Evolutionary conservation across 192 early-diverging fungal species (phyloP), one percentile per base, ranked within the genome.

Genomic region (Gigaspora rosea): DNA sequence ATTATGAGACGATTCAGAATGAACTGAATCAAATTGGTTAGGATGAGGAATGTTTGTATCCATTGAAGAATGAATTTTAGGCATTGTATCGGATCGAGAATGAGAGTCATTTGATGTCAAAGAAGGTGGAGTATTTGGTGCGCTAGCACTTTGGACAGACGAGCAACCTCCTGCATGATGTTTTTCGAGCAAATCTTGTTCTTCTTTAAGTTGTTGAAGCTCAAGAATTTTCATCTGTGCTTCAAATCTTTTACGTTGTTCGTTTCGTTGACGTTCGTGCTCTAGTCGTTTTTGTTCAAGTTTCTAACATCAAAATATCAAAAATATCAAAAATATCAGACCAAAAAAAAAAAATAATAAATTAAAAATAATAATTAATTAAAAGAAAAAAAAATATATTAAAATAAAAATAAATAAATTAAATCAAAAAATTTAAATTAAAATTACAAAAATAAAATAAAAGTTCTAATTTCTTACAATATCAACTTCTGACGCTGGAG

Each of bases 181-280:
- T 65, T 82, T 56, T 41, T 78, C 64, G 76, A 85, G 65, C 69
- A 87, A 79, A 8, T 82, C 86, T 67, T 81, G 79, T 35, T 87
- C 83, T 76, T 87, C 86, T 70, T 78, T 77, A 12, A 79, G 54
- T 48, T 87, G 86, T 63, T 82, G 83, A 62, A 83, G 75, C 46
- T 87, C 82, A 63, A 87, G 63, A 8, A 81, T 82, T 22, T 85
- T 84, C 84, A 87, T 86, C 10, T 84, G 82, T 13, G 83, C 71
- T 47, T 87, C 86, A 78, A 85, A 87, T 27, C 82, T 71, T 59
- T 83, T 69, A 1, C 80, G 76, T 67, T 83, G 80, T 65, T 80
- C 72, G 8, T 78, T 74, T 48, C 83, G 83, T 62, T 85, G 82
- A 32, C 81, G 79, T 62, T 85, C 84, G 35, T 85, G 79, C 49